Percentiles rank a stretch among this genome's conserved stretches.
Evolutionary conservation across 495 filamentous ascomycete species (phyloP).

Genomic region (Aspergillus sclerotiicarbonarius): DNA sequence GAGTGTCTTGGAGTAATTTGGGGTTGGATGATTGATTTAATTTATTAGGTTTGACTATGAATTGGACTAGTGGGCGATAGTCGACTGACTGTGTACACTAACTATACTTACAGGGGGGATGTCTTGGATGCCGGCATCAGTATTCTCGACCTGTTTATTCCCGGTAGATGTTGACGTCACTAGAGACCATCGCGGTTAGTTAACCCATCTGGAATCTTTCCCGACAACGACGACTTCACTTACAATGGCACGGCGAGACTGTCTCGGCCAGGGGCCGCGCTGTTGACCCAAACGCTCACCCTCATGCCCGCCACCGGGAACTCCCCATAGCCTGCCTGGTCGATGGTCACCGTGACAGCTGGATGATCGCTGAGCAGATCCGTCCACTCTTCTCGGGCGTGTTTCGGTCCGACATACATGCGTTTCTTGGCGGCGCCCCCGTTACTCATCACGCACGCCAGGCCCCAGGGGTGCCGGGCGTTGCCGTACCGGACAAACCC

Average conservation of each 20-base stretch:
- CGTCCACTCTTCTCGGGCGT: constrained; percentile 9
- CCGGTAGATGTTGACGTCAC: not conserved
- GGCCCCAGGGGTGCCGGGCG: constrained; percentile 8
- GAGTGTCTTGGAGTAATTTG: too few relatives aligned
- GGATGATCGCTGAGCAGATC: constrained; percentile 1
- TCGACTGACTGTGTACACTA: too few relatives aligned
- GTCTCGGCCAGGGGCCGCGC: not conserved
- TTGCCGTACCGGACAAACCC: constrained; percentile 19
- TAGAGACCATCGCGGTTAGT: not conserved
- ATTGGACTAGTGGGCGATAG: too few relatives aligned
- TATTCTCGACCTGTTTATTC: too few relatives aligned
- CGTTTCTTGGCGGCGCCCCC: not conserved
- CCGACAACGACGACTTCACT: not conserved
- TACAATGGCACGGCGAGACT: not conserved
- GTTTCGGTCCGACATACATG: constrained; percentile 12
- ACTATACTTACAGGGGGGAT: too few relatives aligned
- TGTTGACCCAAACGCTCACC: constrained; percentile 13
- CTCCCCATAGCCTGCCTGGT: constrained; percentile 8
- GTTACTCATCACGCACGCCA: constrained; percentile 14
- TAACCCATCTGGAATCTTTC: not conserved
- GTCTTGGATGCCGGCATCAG: too few relatives aligned
- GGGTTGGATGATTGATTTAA: too few relatives aligned
- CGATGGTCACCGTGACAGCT: not conserved
- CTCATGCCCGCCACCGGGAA: constrained; percentile 3
- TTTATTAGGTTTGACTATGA: too few relatives aligned